These are phyloP conservation scores for Lupinus albus DNA, from an alignment of 306 rosid species.

Conservation along the genomic window DNA sequence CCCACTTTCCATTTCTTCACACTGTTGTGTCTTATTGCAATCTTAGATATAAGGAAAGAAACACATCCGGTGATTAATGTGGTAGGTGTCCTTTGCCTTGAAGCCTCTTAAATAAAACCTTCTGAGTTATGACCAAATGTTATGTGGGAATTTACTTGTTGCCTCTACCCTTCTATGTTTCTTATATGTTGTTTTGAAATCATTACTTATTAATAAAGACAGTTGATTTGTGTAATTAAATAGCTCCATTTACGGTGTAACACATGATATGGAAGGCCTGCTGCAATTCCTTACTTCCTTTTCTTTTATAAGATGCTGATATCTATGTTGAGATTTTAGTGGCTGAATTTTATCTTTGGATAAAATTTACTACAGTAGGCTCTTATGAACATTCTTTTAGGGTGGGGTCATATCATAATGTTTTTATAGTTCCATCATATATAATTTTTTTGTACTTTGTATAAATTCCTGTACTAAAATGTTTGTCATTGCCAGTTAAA, in stretches of 20 bases:
- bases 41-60: no score
- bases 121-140: background rate
- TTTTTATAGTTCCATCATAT: background rate
- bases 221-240: background rate
- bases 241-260: conserved; percentile 13
- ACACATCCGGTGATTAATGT: no score
- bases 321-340: background rate
- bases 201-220: background rate
- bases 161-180: background rate
- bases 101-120: no score
- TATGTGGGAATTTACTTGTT: background rate
- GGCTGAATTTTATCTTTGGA: background rate
- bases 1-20: no score
- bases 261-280: background rate
- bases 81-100: no score
- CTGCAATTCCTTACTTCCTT: background rate
- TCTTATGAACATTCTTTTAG: background rate
- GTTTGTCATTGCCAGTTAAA: conserved; percentile 7
- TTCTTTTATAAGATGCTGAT: background rate
- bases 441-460: background rate
- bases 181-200: background rate
- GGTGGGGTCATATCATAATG: background rate
- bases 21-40: no score
- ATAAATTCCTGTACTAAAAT: background rate
- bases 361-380: background rate